Conservation (phyloP, 257 asterid species). For the Ilex asprella region DNA sequence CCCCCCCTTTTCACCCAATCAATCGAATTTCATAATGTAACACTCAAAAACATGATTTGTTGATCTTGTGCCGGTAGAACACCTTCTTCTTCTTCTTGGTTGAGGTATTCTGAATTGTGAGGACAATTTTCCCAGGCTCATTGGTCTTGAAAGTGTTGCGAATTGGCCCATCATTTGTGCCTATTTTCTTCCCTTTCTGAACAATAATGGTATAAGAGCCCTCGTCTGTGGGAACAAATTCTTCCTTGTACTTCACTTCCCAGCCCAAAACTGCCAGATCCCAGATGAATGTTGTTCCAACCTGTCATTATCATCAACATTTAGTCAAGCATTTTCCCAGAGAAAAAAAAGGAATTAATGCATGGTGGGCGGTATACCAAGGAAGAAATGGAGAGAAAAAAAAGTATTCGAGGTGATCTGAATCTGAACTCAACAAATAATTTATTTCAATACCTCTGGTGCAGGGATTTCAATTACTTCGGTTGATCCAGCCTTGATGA, state of each 20-base stretch:
- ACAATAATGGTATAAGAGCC: conserved; percentile 57
- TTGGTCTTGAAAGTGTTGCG: conserved; percentile 65
- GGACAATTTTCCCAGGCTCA: conserved; percentile 56
- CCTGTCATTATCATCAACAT: conserved; percentile 24
- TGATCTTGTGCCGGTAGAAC: conserved; percentile 55
- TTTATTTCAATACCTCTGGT: conserved; percentile 40
- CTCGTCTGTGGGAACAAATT: conserved; percentile 60
- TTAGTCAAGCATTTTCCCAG: too few species aligned
- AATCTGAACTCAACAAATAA: not conserved
- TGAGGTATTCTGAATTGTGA: conserved; percentile 47
- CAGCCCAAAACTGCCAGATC: conserved; percentile 53
- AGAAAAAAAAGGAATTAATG: too few species aligned
- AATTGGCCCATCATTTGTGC: conserved; percentile 35
- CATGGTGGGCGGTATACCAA: not conserved
- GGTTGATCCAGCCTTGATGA: conserved; percentile 59
- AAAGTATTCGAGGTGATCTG: too few species aligned
- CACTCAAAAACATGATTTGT: conserved; percentile 39
- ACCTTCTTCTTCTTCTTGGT: conserved; percentile 73
- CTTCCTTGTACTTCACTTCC: conserved; percentile 73
- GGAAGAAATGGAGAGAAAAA: not conserved
- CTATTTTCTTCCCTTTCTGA: conserved; percentile 56
- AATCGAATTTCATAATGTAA: too few species aligned
- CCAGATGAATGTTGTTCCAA: conserved; percentile 63
- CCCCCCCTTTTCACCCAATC: too few species aligned
- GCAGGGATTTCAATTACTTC: conserved; percentile 57